Percentiles rank a stretch among this genome's conserved stretches.
Conservation (phyloP, 2,329 filamentous ascomycete genomes). For the Hypoxylon sp. region DNA sequence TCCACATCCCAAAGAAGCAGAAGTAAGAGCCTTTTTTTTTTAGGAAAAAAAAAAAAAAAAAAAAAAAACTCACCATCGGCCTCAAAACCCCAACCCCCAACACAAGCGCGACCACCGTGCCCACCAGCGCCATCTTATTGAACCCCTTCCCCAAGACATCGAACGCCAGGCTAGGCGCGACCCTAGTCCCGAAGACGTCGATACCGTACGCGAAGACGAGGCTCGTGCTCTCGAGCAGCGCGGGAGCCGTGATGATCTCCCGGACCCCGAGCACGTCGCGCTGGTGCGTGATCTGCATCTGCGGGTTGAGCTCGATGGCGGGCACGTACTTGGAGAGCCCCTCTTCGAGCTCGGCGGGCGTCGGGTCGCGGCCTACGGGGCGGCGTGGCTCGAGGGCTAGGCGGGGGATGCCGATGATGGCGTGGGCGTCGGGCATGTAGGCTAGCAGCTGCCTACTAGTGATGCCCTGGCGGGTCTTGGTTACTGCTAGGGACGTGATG, state of each 20-base stretch:
- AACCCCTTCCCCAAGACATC: slow-evolving; percentile 95
- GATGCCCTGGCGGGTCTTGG: slow-evolving; percentile 93
- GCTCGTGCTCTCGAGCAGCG: slow-evolving; percentile 91
- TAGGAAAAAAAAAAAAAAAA: slow-evolving; percentile 11
- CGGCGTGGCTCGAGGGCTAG: slow-evolving; percentile 86
- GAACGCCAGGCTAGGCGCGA: slow-evolving; percentile 90
- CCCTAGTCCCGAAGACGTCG: slow-evolving; percentile 88
- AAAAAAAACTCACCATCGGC: slow-evolving; percentile 79
- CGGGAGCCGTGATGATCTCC: slow-evolving; percentile 80
- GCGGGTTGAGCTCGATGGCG: slow-evolving; percentile 85
- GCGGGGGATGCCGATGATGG: slow-evolving; percentile 85
- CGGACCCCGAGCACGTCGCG: slow-evolving; percentile 84
- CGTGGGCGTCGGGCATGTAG: slow-evolving; percentile 79
- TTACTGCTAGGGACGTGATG: slow-evolving; percentile 85
- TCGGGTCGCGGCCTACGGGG: slow-evolving; percentile 87
- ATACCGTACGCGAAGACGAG: slow-evolving; percentile 89
- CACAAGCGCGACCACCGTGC: slow-evolving; percentile 85
- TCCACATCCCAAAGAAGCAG: not conserved
- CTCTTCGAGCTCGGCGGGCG: slow-evolving; percentile 83
- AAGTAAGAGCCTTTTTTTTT: not conserved
- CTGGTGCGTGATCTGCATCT: slow-evolving; percentile 83
- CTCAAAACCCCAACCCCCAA: slow-evolving; percentile 83
- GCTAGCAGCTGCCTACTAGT: slow-evolving; percentile 86
- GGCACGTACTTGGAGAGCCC: slow-evolving; percentile 84
- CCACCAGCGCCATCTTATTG: slow-evolving; percentile 87